Conservation (phyloP, 176 grass and related monocot genomes). For the Phragmites australis region DNA sequence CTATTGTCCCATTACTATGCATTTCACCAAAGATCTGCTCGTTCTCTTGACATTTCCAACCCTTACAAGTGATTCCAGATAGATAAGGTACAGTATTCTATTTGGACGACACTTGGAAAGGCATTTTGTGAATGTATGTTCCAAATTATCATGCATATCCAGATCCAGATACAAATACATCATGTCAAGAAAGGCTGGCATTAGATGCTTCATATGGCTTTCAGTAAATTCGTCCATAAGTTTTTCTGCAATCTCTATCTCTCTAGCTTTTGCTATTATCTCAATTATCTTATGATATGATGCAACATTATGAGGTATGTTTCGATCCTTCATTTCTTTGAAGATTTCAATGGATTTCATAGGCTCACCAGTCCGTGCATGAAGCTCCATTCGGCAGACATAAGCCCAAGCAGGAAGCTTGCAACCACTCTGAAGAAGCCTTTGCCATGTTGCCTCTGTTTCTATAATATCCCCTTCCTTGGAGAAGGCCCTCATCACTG, state of each 20-base stretch:
- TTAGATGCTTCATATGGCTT: slow-evolving; percentile 81
- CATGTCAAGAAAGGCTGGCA: slow-evolving; percentile 83
- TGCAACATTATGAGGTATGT: slow-evolving; percentile 60
- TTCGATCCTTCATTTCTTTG: slow-evolving; percentile 73
- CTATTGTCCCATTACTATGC: slow-evolving; percentile 74
- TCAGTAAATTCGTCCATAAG: slow-evolving; percentile 72
- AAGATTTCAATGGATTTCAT: slow-evolving; percentile 92
- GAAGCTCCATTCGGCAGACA: slow-evolving; percentile 89
- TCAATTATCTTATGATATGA: slow-evolving; percentile 96
- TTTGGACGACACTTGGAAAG: slow-evolving; percentile 68
- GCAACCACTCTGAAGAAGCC: slow-evolving; percentile 59
- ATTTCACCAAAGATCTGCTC: slow-evolving; percentile 87
- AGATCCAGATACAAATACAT: slow-evolving; percentile 85
- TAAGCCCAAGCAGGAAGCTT: slow-evolving; percentile 73
- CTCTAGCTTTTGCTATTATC: slow-evolving; percentile 62
- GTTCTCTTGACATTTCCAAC: slow-evolving; percentile 59
- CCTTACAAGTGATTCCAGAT: slow-evolving; percentile 77
- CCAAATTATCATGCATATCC: slow-evolving; percentile 80
- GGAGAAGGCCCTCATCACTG: slow-evolving; percentile 84
- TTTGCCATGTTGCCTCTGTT: slow-evolving; percentile 77
- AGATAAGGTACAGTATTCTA: slow-evolving; percentile 73
- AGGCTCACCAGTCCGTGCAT: slow-evolving; percentile 53
- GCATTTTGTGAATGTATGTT: slow-evolving; percentile 68
- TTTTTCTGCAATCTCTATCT: slow-evolving; percentile 63
- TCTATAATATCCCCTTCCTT: slow-evolving; percentile 81